Percentiles rank a stretch among this genome's conserved stretches.
These are phyloP conservation scores for Flueggea neowawraea DNA, from an alignment of 441 rosid genomes.

Conservation along the genomic window DNA sequence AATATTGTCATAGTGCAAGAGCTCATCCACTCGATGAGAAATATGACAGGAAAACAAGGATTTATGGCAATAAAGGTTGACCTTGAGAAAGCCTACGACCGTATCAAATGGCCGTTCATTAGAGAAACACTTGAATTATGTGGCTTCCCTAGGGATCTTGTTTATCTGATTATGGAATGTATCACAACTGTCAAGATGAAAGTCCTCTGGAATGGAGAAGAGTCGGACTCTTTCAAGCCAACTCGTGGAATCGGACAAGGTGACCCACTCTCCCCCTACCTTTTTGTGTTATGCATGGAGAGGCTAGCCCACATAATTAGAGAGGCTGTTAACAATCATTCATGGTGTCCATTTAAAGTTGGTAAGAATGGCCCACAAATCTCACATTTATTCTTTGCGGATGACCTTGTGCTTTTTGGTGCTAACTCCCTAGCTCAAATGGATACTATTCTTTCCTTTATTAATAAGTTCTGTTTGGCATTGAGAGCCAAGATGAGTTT, in stretches of 20 bases:
- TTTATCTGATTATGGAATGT: neutral
- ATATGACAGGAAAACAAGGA: too few relatives aligned
- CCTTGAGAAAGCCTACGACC: constrained; percentile 1
- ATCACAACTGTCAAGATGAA: neutral
- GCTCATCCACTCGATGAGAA: neutral
- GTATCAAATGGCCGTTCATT: neutral
- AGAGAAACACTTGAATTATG: neutral
- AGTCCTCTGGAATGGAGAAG: neutral
- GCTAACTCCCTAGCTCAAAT: too few relatives aligned
- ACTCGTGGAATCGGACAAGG: neutral
- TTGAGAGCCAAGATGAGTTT: neutral
- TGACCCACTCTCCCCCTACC: too few relatives aligned
- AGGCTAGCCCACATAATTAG: too few relatives aligned
- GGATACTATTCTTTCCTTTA: neutral
- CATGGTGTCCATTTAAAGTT: neutral
- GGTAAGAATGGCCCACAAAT: neutral
- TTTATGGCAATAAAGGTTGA: neutral
- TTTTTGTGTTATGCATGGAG: neutral
- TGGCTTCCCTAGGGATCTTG: neutral
- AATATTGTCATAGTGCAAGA: neutral
- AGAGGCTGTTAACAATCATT: too few relatives aligned
- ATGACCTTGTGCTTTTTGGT: neutral
- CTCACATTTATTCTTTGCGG: neutral
- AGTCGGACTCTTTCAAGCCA: neutral
- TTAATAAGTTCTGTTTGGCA: neutral